Evolutionary conservation across 345 rosid genomes (phyloP), one percentile per base, ranked within the genome.

Genomic region (Eucalyptus tenuipes): DNA sequence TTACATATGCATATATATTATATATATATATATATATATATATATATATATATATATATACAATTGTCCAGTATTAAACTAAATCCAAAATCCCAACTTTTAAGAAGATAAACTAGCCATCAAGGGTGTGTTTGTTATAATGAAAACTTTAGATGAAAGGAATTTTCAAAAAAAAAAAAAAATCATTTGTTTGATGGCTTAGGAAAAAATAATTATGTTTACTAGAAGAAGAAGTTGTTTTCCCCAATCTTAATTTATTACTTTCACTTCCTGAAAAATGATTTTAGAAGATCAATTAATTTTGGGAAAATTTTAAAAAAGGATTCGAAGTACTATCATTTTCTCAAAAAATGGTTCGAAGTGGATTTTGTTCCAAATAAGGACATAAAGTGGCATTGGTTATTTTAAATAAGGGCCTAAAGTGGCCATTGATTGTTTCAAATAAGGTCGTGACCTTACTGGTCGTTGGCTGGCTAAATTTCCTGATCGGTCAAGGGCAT

Each of bases 391-490:
- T 48, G 49, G 14, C 13, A 48, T 48, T 4, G 1, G 4, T 52
- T 7, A 52, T 52, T 52, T 52, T 52, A 52, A 52, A 52, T 52
- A 52, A 52, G 10, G 7, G 55, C 2, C 4, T 18, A 1, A 52
- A 18, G 1, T 52, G 24, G 55, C 2, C 4, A 52, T 52, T 52
- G 24, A 18, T 7, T 52, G 4, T 52, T 52, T 52, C 24, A 52
- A 52, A 52, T 52, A 52, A 52, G 7, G 4, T 52, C 1, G 2
- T 18, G 10, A 52, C 24, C 4, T 52, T 2, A 52, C 1, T 0
- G 4, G 55, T 52, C 0, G 4, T 0, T 1, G 0, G 5, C 2
- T 1, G 2, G 4, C 24, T 52, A 52, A 18, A 52, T 52, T 52
- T 17, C 10, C 4, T 18, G 7, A 18, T 52, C 4, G 7, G 0